Base-by-base conservation (phyloP, 169 alveolate species). In the Cryptosporidium viatorum region DNA sequence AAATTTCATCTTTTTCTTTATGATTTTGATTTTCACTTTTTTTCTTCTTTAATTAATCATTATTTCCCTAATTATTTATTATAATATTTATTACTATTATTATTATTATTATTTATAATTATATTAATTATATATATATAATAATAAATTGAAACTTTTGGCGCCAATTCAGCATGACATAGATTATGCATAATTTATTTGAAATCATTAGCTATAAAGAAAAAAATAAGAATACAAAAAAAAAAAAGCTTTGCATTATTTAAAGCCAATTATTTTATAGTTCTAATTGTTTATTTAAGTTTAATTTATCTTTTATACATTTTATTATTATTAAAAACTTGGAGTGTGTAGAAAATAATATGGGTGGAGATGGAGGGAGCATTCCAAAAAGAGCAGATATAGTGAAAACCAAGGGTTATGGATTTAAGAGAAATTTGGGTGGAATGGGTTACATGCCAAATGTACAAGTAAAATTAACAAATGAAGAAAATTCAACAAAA, bases 361-460 rank as follows among this genome's bases (percentile, higher is more conserved):
- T 95, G 97, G 97, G 97, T 41, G 97, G 97, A 62, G 97, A 95
- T 69, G 97, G 97, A 29, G 97, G 97, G 52, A 92, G 96, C 48
- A 93, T 95, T 50, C 96, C 97, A 16, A 89, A 93, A 35, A 92
- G 97, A 71, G 93, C 91, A 33, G 97, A 95, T 84, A 43, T 95
- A 84, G 97, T 95, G 31, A 85, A 94, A 52, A 95, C 97, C 23
- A 85, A 92, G 55, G 97, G 97, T 9, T 95, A 86, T 70, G 86
- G 75, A 69, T 95, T 94, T 71, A 84, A 85, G 58, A 65, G 97
- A 62, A 95, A 95, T 70, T 85, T 95, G 43, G 97, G 97, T 26
- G 97, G 97, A n/a, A 95, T 95, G 97, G 97, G 97, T 12, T 95
- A 95, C 71, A 74, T 92, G 48, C 97, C 97, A 14, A 95, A 95